These are phyloP conservation scores for Mycena citricolor DNA, from an alignment of 1,284 basidiomycete genomes.

Conservation along the genomic window DNA sequence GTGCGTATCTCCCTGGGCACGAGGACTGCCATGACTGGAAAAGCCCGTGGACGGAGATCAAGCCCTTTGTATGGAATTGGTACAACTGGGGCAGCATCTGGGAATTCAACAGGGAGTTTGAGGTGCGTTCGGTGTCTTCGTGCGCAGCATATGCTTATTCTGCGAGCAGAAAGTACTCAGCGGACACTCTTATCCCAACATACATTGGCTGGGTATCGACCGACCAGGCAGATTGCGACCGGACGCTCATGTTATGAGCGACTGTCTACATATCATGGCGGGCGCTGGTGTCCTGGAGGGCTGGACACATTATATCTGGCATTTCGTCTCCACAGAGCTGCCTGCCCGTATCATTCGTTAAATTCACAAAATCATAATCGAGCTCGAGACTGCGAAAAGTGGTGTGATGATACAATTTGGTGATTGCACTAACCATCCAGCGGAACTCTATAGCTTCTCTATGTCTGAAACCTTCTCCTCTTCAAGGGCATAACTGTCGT, in stretches of 20 bases:
- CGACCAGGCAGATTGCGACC: conserved; percentile 58
- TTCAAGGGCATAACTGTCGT: conserved; percentile 26
- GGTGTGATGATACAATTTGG: no score
- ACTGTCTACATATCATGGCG: conserved; percentile 65
- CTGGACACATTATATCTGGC: conserved; percentile 72
- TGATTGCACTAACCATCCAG: no score
- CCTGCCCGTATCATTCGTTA: no score
- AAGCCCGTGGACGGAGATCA: conserved; percentile 44
- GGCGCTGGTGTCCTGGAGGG: conserved; percentile 66
- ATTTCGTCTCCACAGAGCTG: conserved; percentile 49
- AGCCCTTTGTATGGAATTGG: conserved; percentile 45
- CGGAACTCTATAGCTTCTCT: no score
- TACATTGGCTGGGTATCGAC: conserved; percentile 61
- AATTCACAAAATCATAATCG: no score
- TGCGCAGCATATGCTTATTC: conserved; percentile 3
- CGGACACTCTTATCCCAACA: conserved; percentile 44
- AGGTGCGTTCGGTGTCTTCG: conserved; percentile 37
- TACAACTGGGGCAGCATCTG: conserved; percentile 65
- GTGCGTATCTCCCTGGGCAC: conserved; percentile 65
- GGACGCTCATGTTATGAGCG: conserved; percentile 57
- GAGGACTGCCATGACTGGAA: conserved; percentile 54
- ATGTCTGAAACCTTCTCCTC: conserved; percentile 3
- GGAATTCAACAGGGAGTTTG: conserved; percentile 54
- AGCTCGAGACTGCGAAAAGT: no score
- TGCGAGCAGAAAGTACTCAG: conserved; percentile 41